phyloP scores from a whole-genome alignment of 1,139 yeast species.

The Candida frijolesensis region DNA sequence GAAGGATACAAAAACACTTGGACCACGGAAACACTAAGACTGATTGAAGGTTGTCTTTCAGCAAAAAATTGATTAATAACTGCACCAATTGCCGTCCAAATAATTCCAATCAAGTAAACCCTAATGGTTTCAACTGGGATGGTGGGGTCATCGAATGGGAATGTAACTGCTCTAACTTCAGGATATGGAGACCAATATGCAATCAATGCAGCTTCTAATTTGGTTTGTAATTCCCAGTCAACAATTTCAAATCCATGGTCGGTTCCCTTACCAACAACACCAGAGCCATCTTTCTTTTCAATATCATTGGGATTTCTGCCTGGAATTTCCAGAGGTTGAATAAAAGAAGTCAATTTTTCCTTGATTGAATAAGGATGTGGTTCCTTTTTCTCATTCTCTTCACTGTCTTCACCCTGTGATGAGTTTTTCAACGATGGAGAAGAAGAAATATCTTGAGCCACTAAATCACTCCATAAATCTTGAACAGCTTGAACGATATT shows the following conservation, averaged over 20 bases:
- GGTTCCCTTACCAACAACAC: background rate
- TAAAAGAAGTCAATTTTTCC: background rate
- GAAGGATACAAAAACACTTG: constrained; percentile 27
- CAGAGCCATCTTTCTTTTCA: background rate
- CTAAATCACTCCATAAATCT: constrained; percentile 6
- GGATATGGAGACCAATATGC: constrained; percentile 65
- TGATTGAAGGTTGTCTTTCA: constrained; percentile 57
- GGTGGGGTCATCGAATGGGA: constrained; percentile 53
- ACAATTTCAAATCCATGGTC: constrained; percentile 5
- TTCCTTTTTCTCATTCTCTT: background rate
- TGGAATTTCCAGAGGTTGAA: background rate
- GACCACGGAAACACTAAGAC: constrained; percentile 40
- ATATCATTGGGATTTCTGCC: background rate
- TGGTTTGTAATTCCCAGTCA: constrained; percentile 34
- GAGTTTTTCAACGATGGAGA: background rate
- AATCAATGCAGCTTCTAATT: constrained; percentile 49
- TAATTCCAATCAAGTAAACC: constrained; percentile 52
- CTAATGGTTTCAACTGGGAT: constrained; percentile 58
- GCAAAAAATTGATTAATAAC: constrained; percentile 61
- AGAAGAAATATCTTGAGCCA: background rate
- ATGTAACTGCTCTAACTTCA: constrained; percentile 62
- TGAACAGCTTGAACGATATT: constrained; percentile 20
- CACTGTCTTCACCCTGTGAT: background rate
- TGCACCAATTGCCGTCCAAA: constrained; percentile 57
- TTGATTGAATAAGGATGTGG: constrained; percentile 3